A percentile compares a stretch with the other conserved stretches of the same genome.
These are phyloP conservation scores for Umbellularia californica DNA, from an alignment of 164 flowering plant species.

Conservation along the genomic window DNA sequence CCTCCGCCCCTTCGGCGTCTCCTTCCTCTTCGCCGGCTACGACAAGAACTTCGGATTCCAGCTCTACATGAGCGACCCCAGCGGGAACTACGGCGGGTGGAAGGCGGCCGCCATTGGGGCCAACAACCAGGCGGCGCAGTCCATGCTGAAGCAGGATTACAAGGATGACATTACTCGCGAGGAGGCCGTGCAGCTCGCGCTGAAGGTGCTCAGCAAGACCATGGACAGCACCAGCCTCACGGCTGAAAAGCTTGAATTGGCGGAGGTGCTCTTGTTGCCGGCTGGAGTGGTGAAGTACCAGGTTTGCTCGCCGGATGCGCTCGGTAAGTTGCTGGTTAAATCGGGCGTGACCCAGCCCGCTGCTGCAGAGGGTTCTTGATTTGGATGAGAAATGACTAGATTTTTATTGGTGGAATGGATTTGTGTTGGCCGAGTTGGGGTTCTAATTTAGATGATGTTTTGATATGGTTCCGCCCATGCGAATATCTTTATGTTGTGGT, in stretches of 20 bases:
- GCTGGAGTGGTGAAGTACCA: conserved; percentile 18
- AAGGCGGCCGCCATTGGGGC: conserved; percentile 23
- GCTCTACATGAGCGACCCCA: conserved; percentile 21
- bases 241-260: conserved; percentile 18
- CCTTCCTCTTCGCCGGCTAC: conserved; percentile 21
- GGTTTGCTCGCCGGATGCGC: conserved; percentile 16
- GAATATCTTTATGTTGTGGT: not conserved
- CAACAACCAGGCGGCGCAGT: conserved; percentile 20
- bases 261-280: conserved; percentile 15
- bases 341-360: conserved; percentile 20
- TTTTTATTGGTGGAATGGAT: not conserved
- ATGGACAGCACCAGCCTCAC: conserved; percentile 24
- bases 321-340: conserved; percentile 18
- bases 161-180: conserved; percentile 20
- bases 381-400: not conserved
- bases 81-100: conserved; percentile 21
- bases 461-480: not conserved
- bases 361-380: conserved; percentile 11
- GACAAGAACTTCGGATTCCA: conserved; percentile 20
- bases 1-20: conserved; percentile 24
- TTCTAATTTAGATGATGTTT: not conserved
- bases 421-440: not conserved
- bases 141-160: conserved; percentile 23
- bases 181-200: conserved; percentile 21
- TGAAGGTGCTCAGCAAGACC: conserved; percentile 22